These are phyloP conservation scores for Spergularia azorica DNA, from an alignment of 179 eudicot genomes.

Conservation along the genomic window DNA sequence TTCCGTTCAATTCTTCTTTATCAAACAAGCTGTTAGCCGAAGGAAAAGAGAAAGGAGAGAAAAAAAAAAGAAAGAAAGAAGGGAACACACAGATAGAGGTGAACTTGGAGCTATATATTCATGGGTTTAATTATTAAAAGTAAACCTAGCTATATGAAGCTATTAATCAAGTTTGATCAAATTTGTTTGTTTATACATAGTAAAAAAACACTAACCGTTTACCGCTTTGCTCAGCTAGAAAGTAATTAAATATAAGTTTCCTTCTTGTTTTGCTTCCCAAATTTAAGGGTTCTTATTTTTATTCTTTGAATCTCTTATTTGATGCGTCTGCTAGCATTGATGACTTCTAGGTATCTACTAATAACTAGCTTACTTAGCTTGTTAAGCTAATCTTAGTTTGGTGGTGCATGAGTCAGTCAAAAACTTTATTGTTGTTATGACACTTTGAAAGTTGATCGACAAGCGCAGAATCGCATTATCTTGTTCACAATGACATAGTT, in stretches of 20 bases:
- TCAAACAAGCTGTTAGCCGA: no score
- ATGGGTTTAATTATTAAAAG: neutral
- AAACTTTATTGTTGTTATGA: neutral
- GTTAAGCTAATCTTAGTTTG: neutral
- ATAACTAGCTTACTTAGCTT: neutral
- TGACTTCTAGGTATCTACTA: neutral
- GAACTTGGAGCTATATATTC: conserved; percentile 14
- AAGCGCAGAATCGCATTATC: neutral
- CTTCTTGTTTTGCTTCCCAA: conserved; percentile 14
- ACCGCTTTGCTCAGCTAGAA: neutral
- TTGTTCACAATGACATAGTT: no score
- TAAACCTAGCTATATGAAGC: neutral
- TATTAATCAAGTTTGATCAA: conserved; percentile 6
- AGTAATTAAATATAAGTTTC: neutral
- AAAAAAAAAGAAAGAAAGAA: neutral
- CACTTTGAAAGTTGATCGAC: conserved; percentile 5
- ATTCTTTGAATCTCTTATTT: neutral
- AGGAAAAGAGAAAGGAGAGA: no score
- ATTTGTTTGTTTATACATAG: conserved; percentile 10
- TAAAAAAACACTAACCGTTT: neutral
- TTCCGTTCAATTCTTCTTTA: no score
- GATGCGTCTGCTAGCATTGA: neutral
- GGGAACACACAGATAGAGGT: neutral
- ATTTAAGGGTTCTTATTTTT: neutral
- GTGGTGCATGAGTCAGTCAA: conserved; percentile 11